A percentile compares a stretch with the other conserved stretches of the same genome.
phyloP scores from a whole-genome alignment of 805 yeast genomes.

The Kuraishia piskuri region DNA sequence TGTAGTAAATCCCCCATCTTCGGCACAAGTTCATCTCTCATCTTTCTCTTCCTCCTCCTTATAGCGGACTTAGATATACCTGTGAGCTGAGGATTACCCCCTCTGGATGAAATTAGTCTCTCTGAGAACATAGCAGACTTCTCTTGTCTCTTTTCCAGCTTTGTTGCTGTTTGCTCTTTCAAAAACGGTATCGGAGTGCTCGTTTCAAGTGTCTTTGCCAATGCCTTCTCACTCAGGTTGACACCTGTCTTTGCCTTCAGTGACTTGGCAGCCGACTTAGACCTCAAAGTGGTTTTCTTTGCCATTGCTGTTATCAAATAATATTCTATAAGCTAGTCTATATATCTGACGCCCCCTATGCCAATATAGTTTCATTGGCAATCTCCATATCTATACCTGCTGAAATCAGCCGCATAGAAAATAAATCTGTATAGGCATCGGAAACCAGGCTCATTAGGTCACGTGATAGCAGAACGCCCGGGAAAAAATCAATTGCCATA shows the following conservation, averaged over 20 bases:
- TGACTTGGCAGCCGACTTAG: conserved; percentile 26
- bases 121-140: conserved; percentile 30
- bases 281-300: conserved; percentile 37
- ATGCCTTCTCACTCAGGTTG: background rate
- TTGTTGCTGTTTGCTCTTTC: conserved; percentile 42
- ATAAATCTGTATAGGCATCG: background rate
- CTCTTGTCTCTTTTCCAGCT: conserved; percentile 39
- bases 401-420: background rate
- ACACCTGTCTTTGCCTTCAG: conserved; percentile 3
- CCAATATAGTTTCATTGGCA: background rate
- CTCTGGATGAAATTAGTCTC: conserved; percentile 19
- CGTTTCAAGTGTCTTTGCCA: background rate
- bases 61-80: conserved; percentile 59
- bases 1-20: conserved; percentile 55
- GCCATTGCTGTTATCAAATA: no score
- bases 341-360: background rate
- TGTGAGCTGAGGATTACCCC: conserved; percentile 21
- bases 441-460: background rate
- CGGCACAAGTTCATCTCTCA: conserved; percentile 57
- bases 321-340: no score
- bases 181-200: conserved; percentile 29
- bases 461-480: background rate
- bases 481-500: background rate
- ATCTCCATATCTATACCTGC: background rate
- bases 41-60: conserved; percentile 56